Base-by-base conservation (phyloP, 2,329 filamentous ascomycete genomes). In the Sarocladium oryzae region DNA sequence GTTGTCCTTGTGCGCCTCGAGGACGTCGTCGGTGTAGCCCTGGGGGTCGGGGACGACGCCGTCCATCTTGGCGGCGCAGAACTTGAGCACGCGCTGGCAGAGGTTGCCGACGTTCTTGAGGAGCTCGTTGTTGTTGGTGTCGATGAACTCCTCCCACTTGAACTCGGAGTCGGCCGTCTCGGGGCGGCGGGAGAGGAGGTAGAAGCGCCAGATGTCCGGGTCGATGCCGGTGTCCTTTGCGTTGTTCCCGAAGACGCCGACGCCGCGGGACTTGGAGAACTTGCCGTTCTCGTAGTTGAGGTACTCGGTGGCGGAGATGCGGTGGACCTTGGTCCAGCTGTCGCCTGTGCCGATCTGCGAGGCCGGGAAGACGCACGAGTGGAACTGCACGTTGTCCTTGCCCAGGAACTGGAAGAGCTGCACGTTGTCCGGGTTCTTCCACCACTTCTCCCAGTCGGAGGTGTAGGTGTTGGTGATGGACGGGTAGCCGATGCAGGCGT, bases 401-500 rank as follows among this genome's bases (percentile, higher is more conserved):
- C 91, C 91, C 82, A 96, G 88, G 76, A 96, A 95, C 71, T 96
- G 91, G 68, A 93, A 96, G 11, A 96, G 79, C 63, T 86, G 81
- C 45, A 96, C 90, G 30, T 95, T 78, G 40, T 95, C 85, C 0
- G 89, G 89, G 66, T 95, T 86, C 63, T 86, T 84, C 91, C 91
- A 96, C 91, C 91, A 96, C 63, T 88, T 79, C 72, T 95, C 84
- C 91, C 91, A 96, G 56, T 95, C 78, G 40, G 84, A 78, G 4
- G 90, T 96, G 67, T 95, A 95, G 60, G 83, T 90, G 56, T 88
- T 89, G 1, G 91, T 96, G 59, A 96, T 96, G 2, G 89, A 95
- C n/a, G 90, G 85, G 66, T 96, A 96, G 18, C 91, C 91, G 62
- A 96, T 93, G 68, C 88, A 93, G 51, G 89, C 89, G 65, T 95